A percentile compares a stretch with the other conserved stretches of the same genome.
Conservation (phyloP, 257 asterid species). For the Cordia subcordata region DNA sequence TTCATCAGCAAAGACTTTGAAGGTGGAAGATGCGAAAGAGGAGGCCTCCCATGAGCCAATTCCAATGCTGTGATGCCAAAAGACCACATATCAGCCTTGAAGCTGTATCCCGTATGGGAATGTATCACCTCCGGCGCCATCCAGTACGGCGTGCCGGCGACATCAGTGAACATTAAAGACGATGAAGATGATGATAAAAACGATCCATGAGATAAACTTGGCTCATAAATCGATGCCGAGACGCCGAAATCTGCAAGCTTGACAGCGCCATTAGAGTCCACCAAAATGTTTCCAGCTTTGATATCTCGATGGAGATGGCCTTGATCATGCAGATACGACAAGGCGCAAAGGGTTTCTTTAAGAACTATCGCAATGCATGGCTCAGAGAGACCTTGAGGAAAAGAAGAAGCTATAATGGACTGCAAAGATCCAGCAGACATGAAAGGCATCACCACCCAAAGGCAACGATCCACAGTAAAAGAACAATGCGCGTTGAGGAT, state of each 20-base stretch:
- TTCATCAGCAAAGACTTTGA: conserved; percentile 75
- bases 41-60: conserved; percentile 89
- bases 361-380: conserved; percentile 62
- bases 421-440: conserved; percentile 80
- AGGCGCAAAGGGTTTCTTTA: conserved; percentile 47
- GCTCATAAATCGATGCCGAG: conserved; percentile 69
- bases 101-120: conserved; percentile 69
- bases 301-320: conserved; percentile 80
- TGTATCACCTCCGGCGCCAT: conserved; percentile 92
- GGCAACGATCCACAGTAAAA: conserved; percentile 54
- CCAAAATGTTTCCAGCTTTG: conserved; percentile 66
- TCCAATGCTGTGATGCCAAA: conserved; percentile 84
- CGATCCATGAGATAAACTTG: conserved; percentile 21
- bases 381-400: conserved; percentile 69
- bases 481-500: conserved; percentile 80
- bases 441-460: conserved; percentile 95
- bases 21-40: conserved; percentile 75
- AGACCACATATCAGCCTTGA: conserved; percentile 90
- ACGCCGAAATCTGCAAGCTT: conserved; percentile 86
- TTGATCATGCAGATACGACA: conserved; percentile 70
- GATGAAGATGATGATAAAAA: conserved; percentile 26
- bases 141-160: conserved; percentile 82
- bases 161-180: conserved; percentile 46
- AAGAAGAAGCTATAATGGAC: conserved; percentile 61
- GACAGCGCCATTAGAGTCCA: conserved; percentile 59